These are phyloP conservation scores for Irpex sp. DNA, from an alignment of 1,284 basidiomycete genomes.

Conservation along the genomic window DNA sequence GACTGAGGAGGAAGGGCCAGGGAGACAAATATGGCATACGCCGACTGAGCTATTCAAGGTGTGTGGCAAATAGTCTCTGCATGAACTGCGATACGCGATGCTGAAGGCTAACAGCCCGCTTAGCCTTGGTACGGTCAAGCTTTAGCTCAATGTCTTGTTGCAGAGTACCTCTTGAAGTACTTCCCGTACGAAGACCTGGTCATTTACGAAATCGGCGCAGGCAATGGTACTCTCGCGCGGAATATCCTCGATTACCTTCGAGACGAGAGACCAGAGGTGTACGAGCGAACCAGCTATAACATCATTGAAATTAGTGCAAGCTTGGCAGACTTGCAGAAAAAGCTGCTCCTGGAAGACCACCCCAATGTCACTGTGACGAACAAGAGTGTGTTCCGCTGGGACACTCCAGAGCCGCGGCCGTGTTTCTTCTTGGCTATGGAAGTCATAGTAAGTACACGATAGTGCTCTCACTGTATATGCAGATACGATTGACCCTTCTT, in stretches of 20 bases:
- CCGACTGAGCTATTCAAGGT: slow-evolving; percentile 98
- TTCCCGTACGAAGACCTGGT: slow-evolving; percentile 95
- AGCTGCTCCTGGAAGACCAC: slow-evolving; percentile 52
- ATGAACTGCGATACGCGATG: slow-evolving; percentile 1
- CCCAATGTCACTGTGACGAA: slow-evolving; percentile 73
- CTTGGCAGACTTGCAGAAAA: slow-evolving; percentile 71
- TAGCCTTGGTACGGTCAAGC: slow-evolving; percentile 95
- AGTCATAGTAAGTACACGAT: slow-evolving; percentile 70
- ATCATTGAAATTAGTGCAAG: slow-evolving; percentile 92
- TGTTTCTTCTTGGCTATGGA: slow-evolving; percentile 95
- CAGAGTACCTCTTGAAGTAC: slow-evolving; percentile 90
- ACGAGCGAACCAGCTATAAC: slow-evolving; percentile 84
- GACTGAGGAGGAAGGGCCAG: slow-evolving; percentile 64
- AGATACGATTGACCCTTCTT: slow-evolving; percentile 3
- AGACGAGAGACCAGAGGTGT: slow-evolving; percentile 84
- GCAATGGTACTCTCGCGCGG: slow-evolving; percentile 91
- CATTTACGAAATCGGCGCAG: slow-evolving; percentile 97
- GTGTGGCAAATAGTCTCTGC: slow-evolving; percentile 21
- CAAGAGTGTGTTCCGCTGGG: slow-evolving; percentile 88
- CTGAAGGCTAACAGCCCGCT: slow-evolving; percentile 13
- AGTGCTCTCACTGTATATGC: slow-evolving; percentile 4
- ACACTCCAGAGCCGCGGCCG: slow-evolving; percentile 70
- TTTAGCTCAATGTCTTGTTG: slow-evolving; percentile 84
- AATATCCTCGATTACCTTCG: slow-evolving; percentile 85
- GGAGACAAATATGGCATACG: slow-evolving; percentile 97